phyloP scores from a whole-genome alignment of 2,329 filamentous ascomycete species.

The Trichoderma lentiforme region DNA sequence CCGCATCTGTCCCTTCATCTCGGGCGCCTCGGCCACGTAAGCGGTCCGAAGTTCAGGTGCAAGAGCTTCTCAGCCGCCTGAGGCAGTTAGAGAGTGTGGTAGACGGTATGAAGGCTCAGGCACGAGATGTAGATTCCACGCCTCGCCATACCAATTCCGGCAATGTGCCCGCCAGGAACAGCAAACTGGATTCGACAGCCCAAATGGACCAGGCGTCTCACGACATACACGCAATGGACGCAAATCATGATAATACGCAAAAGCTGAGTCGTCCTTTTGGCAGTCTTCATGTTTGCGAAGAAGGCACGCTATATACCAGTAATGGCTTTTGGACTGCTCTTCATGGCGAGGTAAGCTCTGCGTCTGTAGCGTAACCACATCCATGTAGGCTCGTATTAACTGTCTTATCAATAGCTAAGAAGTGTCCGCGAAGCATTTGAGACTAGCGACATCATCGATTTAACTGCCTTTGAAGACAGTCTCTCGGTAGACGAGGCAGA shows the following conservation, averaged over 20 bases:
- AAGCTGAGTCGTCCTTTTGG: conserved; percentile 11
- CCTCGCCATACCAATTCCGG: neutral
- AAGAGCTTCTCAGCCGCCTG: conserved; percentile 23
- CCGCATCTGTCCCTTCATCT: neutral
- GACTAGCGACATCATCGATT: neutral
- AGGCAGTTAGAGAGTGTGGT: conserved; percentile 32
- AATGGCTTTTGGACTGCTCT: conserved; percentile 34
- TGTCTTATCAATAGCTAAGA: conserved; percentile 10
- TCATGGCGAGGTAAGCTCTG: conserved; percentile 27
- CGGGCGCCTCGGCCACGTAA: conserved; percentile 27
- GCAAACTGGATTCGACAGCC: neutral
- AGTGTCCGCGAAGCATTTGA: conserved; percentile 2
- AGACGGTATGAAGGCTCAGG: neutral
- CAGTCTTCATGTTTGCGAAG: neutral
- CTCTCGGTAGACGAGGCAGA: neutral
- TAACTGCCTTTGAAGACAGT: neutral
- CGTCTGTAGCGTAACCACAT: neutral
- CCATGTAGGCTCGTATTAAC: conserved; percentile 10
- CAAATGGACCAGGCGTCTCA: neutral
- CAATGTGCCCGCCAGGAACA: neutral
- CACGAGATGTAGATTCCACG: neutral
- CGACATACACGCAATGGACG: neutral
- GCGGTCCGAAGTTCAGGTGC: conserved; percentile 21
- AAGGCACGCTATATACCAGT: conserved; percentile 25
- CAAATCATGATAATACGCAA: neutral